These are phyloP conservation scores for Prunus dulcis DNA, from an alignment of 306 rosid species.

Conservation along the genomic window DNA sequence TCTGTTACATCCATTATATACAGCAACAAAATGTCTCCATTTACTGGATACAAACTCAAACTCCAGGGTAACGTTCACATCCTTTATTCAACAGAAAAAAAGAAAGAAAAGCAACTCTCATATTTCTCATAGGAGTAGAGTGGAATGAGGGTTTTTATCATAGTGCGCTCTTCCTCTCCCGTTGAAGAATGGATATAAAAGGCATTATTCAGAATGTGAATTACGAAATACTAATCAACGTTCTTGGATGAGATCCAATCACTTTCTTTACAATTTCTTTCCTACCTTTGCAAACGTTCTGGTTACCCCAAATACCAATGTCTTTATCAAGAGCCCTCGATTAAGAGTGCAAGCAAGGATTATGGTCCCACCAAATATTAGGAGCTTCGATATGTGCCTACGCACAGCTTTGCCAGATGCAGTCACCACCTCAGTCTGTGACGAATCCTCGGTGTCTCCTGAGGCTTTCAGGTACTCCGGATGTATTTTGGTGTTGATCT, in stretches of 20 bases:
- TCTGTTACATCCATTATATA: background rate
- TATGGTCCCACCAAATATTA: slow-evolving; percentile 71
- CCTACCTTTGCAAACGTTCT: slow-evolving; percentile 63
- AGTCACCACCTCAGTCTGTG: background rate
- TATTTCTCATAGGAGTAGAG: slow-evolving; percentile 8
- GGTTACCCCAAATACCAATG: slow-evolving; percentile 73
- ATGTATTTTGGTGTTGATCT: slow-evolving; percentile 62
- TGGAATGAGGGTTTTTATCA: background rate
- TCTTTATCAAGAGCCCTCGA: slow-evolving; percentile 68
- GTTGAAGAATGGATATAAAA: slow-evolving; percentile 8
- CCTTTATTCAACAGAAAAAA: slow-evolving; percentile 30
- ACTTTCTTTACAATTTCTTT: slow-evolving; percentile 46
- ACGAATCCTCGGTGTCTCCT: slow-evolving; percentile 30
- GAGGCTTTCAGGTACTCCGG: slow-evolving; percentile 48
- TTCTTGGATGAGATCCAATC: background rate
- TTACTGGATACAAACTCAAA: slow-evolving; percentile 3
- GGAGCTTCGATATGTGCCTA: slow-evolving; percentile 58
- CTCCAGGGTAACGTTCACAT: background rate
- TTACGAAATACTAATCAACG: background rate
- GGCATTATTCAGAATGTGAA: background rate
- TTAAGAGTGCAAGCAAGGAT: slow-evolving; percentile 77
- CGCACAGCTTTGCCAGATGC: slow-evolving; percentile 40
- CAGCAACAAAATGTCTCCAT: slow-evolving; percentile 23
- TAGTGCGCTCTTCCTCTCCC: background rate
- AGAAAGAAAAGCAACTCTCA: background rate